These are phyloP conservation scores for Hordeum vulgare DNA, from an alignment of 176 grass and related monocot species.

Conservation along the genomic window DNA sequence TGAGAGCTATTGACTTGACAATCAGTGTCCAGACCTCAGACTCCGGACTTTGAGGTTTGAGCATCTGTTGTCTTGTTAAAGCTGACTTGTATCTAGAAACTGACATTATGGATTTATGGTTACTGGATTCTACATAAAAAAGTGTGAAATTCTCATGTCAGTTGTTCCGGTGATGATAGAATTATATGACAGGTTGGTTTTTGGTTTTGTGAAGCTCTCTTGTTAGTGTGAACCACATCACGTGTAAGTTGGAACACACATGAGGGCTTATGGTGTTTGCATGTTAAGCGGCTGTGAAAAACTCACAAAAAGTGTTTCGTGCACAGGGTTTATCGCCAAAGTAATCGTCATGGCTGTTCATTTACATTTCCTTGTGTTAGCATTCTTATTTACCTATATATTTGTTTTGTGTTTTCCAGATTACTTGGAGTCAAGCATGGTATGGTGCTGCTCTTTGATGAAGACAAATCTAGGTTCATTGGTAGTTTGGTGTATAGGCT, in stretches of 20 bases:
- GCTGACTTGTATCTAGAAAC: neutral
- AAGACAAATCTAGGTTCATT: conserved; percentile 12
- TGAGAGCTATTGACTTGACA: neutral
- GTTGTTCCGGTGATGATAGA: neutral
- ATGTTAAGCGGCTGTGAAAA: neutral
- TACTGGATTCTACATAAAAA: neutral
- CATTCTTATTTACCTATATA: neutral
- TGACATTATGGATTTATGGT: neutral
- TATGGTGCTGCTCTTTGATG: neutral
- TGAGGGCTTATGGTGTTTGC: neutral
- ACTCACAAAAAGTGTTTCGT: neutral
- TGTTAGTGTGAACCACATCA: neutral
- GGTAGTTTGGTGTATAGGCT: conserved; percentile 16
- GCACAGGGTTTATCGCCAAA: neutral
- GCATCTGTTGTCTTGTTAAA: neutral
- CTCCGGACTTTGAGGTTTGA: neutral
- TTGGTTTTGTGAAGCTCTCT: neutral
- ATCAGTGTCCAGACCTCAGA: neutral
- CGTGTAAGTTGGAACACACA: neutral
- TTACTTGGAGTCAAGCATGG: conserved; percentile 4
- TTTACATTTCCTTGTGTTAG: neutral
- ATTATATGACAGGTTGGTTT: neutral
- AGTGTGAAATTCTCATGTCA: neutral
- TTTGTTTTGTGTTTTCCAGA: conserved; percentile 17
- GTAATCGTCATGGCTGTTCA: neutral